phyloP scores from a whole-genome alignment of 179 eudicot genomes.

The Spergularia azorica region DNA sequence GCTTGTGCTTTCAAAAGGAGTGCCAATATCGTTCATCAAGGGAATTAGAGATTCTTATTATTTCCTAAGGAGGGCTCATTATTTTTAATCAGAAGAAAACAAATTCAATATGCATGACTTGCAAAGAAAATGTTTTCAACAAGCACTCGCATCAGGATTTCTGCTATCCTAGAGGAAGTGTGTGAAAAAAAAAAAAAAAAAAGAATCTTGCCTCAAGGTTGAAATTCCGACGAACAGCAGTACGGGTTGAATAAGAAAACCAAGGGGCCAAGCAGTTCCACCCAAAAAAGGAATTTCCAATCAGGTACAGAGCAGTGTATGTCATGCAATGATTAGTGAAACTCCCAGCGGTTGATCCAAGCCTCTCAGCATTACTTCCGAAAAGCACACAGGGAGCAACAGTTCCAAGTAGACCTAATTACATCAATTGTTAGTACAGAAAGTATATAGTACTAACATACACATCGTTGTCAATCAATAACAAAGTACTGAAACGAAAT shows the following conservation, averaged over 20 bases:
- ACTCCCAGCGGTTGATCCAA: slow-evolving; percentile 58
- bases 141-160: background rate
- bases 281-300: slow-evolving; percentile 64
- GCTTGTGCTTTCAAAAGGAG: too few relatives aligned
- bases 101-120: background rate
- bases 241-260: slow-evolving; percentile 72
- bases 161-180: background rate
- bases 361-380: slow-evolving; percentile 86
- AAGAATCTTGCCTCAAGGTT: slow-evolving; percentile 65
- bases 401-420: slow-evolving; percentile 73
- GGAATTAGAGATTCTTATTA: too few relatives aligned
- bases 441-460: background rate
- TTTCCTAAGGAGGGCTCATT: too few relatives aligned
- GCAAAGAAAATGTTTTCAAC: background rate
- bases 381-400: slow-evolving; percentile 87
- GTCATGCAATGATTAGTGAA: slow-evolving; percentile 73
- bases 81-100: too few relatives aligned
- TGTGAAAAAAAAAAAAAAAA: too few relatives aligned
- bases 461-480: background rate
- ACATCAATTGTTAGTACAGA: slow-evolving; percentile 1
- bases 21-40: too few relatives aligned
- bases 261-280: slow-evolving; percentile 79
- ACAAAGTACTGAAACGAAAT: background rate
- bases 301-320: slow-evolving; percentile 66
- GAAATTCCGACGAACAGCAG: slow-evolving; percentile 76